Evolutionary conservation across 2,329 filamentous ascomycete species (phyloP), one percentile per base, ranked within the genome.

Genomic region (Penicillium sp.): DNA sequence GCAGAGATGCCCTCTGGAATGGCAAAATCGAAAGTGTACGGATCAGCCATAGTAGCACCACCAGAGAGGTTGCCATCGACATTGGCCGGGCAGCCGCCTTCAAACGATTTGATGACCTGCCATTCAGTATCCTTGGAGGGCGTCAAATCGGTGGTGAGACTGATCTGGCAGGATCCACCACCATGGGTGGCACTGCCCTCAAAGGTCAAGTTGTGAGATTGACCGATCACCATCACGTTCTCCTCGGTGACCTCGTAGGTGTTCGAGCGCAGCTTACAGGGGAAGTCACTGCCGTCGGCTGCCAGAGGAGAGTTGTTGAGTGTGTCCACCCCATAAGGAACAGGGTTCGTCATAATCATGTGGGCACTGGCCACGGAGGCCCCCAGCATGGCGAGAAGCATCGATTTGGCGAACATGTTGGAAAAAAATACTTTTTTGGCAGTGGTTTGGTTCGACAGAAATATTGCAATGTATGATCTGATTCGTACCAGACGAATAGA

Each of bases 81-180:
- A 19, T 81, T 81, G 55, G 87, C 82, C 0, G 92, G 91, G 73
- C 95, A 98, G 14, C 93, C 92, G 37, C 93, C 93, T 58, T 92
- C 83, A 27, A 92, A 90, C 0, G 89, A 93, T 70, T 95, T 86
- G 73, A 99, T 93, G 60, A 97, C 93, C 73, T 93, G 92, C 87
- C 89, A 99, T 22, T 84, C 82, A 0, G 85, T 88, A 63, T 84
- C 73, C 63, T 83, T 84, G 26, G 84, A 87, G 0, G 92, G 87
- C 13, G 82, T 77, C 11, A 81, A 78, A 64, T 97, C 93, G 19
- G 90, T 91, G 0, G 93, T 95, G 66, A 99, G 79, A 9, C 88
- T 89, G 56, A 98, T 77, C 68, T 99, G 95, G 78, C 95, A 98
- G 0, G 91, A 96, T 0, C 95, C 95, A 53, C 95, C 95, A 19